Percentiles rank a stretch among this genome's conserved stretches.
Conservation (phyloP, 2,329 filamentous ascomycete genomes). For the Fusarium sacchari region DNA sequence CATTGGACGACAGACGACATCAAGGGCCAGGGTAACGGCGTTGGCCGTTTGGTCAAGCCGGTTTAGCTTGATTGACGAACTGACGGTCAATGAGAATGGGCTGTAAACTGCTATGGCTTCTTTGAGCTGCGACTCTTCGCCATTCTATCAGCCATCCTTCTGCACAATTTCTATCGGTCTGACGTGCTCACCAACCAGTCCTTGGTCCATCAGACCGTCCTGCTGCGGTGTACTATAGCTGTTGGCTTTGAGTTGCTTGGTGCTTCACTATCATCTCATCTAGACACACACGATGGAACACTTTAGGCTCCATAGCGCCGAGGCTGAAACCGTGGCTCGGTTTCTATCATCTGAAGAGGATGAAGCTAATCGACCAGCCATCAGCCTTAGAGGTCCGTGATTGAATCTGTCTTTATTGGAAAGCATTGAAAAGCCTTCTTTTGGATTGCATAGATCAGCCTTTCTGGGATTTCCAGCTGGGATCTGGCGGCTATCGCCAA, state of each 20-base stretch:
- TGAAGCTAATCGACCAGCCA: slow-evolving; percentile 25
- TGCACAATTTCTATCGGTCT: slow-evolving; percentile 26
- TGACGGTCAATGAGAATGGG: slow-evolving; percentile 1
- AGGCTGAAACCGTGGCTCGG: slow-evolving; percentile 44
- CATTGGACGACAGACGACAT: slow-evolving; percentile 20
- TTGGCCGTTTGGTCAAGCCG: slow-evolving; percentile 25
- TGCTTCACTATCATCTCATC: slow-evolving; percentile 20
- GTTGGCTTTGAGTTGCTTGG: slow-evolving; percentile 3
- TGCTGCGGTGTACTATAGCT: slow-evolving; percentile 11
- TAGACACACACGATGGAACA: slow-evolving; percentile 23
- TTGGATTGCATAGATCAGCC: slow-evolving; percentile 9
- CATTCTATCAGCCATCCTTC: neutral
- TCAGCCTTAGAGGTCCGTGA: slow-evolving; percentile 4
- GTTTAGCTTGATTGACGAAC: slow-evolving; percentile 34
- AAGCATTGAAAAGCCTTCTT: neutral
- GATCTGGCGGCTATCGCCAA: slow-evolving; percentile 27
- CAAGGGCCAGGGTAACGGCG: slow-evolving; percentile 34
- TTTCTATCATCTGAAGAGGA: slow-evolving; percentile 34
- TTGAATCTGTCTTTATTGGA: slow-evolving; percentile 2
- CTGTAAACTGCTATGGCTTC: neutral
- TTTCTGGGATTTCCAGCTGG: slow-evolving; percentile 23
- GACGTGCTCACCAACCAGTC: slow-evolving; percentile 35
- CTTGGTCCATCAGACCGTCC: slow-evolving; percentile 33
- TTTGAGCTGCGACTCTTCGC: slow-evolving; percentile 9
- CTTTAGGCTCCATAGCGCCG: slow-evolving; percentile 30